Conservation (phyloP, 1,284 basidiomycete genomes). For the Rhodofomes roseus region DNA sequence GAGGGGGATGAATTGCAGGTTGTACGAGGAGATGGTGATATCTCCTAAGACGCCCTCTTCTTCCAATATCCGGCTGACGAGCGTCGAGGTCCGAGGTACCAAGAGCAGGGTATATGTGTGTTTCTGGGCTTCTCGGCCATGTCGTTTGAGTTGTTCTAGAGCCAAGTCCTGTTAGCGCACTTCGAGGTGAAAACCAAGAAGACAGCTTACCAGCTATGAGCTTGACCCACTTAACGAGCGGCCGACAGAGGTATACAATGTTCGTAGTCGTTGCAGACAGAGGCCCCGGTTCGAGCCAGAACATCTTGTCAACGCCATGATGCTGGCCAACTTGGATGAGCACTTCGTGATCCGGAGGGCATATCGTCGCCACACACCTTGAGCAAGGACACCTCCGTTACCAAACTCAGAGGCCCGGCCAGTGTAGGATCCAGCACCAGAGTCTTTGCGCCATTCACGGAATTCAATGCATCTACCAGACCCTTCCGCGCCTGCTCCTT, state of each 20-base stretch:
- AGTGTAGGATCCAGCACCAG: conserved; percentile 87
- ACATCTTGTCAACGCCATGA: conserved; percentile 99
- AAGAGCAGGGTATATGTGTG: conserved; percentile 89
- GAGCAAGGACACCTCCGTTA: conserved; percentile 88
- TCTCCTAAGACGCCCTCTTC: conserved; percentile 93
- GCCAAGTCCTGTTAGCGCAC: conserved; percentile 10
- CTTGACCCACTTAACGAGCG: conserved; percentile 82
- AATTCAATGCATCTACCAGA: conserved; percentile 79
- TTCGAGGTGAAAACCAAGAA: conserved; percentile 11
- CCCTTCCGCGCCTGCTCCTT: conserved; percentile 76
- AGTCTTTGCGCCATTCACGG: conserved; percentile 93
- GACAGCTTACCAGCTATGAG: conserved; percentile 78
- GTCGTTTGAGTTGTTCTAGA: conserved; percentile 86
- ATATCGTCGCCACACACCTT: conserved; percentile 58
- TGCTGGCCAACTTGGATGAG: conserved; percentile 49
- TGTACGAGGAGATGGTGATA: conserved; percentile 81
- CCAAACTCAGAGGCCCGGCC: conserved; percentile 89
- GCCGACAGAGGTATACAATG: conserved; percentile 91
- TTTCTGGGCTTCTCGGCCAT: conserved; percentile 61
- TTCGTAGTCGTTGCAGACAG: conserved; percentile 83
- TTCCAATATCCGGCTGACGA: conserved; percentile 81
- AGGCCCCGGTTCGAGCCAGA: conserved; percentile 93
- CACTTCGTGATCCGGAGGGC: background rate
- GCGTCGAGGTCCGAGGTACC: conserved; percentile 84
- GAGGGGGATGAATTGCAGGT: conserved; percentile 90